These are phyloP conservation scores for Trichoderma guizhouense DNA, from an alignment of 2,329 filamentous ascomycete genomes.

Conservation along the genomic window DNA sequence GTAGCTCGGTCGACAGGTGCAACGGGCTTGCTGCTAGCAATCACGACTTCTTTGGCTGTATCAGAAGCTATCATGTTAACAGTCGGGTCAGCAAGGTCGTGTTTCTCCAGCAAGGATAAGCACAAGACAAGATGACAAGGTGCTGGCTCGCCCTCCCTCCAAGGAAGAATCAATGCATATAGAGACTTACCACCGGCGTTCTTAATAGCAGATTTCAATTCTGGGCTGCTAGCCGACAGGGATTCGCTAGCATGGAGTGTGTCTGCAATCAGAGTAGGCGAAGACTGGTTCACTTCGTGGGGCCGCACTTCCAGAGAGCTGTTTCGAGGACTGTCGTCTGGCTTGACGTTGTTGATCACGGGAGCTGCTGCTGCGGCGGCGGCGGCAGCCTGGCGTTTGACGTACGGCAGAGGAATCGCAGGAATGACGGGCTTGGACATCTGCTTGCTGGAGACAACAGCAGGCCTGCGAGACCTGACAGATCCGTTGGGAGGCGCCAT, in stretches of 20 bases:
- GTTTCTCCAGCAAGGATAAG: not conserved
- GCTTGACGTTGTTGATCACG: conserved; percentile 17
- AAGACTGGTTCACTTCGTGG: not conserved
- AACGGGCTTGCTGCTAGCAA: not conserved
- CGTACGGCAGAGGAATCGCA: conserved; percentile 38
- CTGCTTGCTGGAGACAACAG: conserved; percentile 26
- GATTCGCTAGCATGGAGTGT: conserved; percentile 12
- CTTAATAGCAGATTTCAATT: not conserved
- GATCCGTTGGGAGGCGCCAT: conserved; percentile 37
- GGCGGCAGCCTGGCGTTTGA: conserved; percentile 37
- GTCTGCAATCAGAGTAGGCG: not conserved
- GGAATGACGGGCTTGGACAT: conserved; percentile 36
- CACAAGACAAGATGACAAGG: not conserved
- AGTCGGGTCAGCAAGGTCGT: not conserved
- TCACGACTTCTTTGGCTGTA: not conserved
- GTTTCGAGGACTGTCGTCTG: not conserved
- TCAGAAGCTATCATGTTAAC: not conserved
- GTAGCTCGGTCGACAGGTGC: not conserved
- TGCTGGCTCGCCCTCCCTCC: not conserved
- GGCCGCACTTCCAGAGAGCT: not conserved
- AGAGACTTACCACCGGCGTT: conserved; percentile 10
- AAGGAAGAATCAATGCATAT: not conserved
- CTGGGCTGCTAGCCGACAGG: not conserved
- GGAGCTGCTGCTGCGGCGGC: conserved; percentile 31
- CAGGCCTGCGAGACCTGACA: conserved; percentile 31